These are phyloP conservation scores for Vitis rupestris DNA, from an alignment of 164 flowering plant species.

Conservation along the genomic window DNA sequence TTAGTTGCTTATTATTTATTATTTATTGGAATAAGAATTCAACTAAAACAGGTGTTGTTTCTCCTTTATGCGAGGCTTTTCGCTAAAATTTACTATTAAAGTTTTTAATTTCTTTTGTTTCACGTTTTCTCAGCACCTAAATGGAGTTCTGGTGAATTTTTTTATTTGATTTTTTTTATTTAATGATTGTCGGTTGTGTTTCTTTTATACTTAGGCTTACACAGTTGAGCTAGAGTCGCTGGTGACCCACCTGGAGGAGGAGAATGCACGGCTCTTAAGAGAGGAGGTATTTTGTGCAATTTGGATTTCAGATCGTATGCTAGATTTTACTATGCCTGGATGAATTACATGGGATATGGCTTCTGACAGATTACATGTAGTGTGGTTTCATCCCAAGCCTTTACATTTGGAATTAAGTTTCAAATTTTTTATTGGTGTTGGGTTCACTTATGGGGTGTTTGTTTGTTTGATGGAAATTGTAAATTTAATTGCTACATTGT, in stretches of 20 bases:
- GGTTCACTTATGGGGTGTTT: too few relatives aligned
- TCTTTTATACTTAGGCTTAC: conserved; percentile 31
- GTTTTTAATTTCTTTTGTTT: background rate
- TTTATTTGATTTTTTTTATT: background rate
- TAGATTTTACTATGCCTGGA: too few relatives aligned
- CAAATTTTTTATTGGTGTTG: too few relatives aligned
- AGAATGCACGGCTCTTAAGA: conserved; percentile 31
- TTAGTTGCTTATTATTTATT: background rate
- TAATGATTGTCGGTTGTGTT: background rate
- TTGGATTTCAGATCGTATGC: too few relatives aligned
- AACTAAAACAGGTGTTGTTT: too few relatives aligned
- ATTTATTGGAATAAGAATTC: background rate
- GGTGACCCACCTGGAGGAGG: conserved; percentile 46
- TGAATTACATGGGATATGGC: too few relatives aligned
- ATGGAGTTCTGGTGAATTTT: background rate
- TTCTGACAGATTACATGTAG: too few relatives aligned
- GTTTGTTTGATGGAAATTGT: too few relatives aligned
- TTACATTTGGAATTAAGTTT: too few relatives aligned
- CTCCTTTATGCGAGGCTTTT: too few relatives aligned
- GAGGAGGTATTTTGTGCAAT: conserved; percentile 37
- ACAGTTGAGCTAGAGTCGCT: conserved; percentile 44
- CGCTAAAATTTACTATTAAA: background rate
- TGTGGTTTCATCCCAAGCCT: too few relatives aligned
- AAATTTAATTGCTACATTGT: too few relatives aligned
- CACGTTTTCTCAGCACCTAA: background rate